A percentile compares a stretch with the other conserved stretches of the same genome.
Conservation (phyloP, 169 alveolate species). For the Plasmodium adleri region DNA sequence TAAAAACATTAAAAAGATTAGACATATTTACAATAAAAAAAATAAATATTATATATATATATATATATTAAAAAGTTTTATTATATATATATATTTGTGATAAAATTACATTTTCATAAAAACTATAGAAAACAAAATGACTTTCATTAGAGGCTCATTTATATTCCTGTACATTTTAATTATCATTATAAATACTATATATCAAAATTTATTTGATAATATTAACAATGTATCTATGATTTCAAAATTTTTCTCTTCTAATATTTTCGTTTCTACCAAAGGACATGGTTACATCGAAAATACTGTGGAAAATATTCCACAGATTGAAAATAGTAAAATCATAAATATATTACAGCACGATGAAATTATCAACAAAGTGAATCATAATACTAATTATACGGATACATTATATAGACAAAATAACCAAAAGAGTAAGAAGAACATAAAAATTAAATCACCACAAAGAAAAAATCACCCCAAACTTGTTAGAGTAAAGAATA, state of each 20-base stretch:
- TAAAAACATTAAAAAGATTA: too few relatives aligned
- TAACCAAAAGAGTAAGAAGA: background rate
- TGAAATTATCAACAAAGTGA: background rate
- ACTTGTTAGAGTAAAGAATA: conserved; percentile 5
- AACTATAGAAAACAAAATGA: background rate
- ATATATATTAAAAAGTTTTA: too few relatives aligned
- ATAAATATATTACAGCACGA: conserved; percentile 28
- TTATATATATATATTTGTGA: too few relatives aligned
- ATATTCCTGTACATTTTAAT: conserved; percentile 7
- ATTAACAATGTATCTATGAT: background rate
- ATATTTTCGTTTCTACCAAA: conserved; percentile 8
- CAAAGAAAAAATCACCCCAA: background rate
- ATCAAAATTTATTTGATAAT: conserved; percentile 22
- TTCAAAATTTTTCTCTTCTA: background rate
- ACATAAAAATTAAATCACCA: background rate
- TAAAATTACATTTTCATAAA: too few relatives aligned
- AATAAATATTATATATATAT: too few relatives aligned
- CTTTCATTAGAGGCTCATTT: conserved; percentile 11
- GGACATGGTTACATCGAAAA: background rate
- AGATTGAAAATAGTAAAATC: conserved; percentile 16
- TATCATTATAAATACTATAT: conserved; percentile 18
- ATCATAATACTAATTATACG: too few relatives aligned
- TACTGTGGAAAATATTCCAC: background rate
- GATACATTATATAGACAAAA: background rate
- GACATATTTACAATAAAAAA: too few relatives aligned